A percentile compares a stretch with the other conserved stretches of the same genome.
Evolutionary conservation across 176 grass and related monocot genomes (phyloP).

Genomic region (Musa schizocarpa): DNA sequence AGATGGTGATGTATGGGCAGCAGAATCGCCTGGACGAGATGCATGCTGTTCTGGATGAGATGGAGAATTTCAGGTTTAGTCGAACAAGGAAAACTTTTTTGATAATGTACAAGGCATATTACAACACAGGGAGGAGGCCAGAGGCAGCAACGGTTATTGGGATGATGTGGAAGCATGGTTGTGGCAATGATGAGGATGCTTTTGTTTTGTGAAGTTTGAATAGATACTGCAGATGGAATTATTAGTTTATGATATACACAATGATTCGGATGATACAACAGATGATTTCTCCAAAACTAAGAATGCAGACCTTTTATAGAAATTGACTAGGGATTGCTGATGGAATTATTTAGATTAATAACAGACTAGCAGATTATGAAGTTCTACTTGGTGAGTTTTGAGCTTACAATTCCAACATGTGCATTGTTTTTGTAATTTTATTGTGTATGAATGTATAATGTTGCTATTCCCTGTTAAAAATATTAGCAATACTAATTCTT

Average conservation of each 20-base stretch:
- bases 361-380: not conserved
- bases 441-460: not conserved
- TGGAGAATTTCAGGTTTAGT: slow-evolving; percentile 52
- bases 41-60: slow-evolving; percentile 69
- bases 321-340: not conserved
- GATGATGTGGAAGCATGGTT: slow-evolving; percentile 79
- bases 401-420: not conserved
- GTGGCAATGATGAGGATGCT: slow-evolving; percentile 11
- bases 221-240: not conserved
- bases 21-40: slow-evolving; percentile 52
- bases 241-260: not conserved
- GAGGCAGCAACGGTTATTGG: slow-evolving; percentile 56
- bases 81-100: slow-evolving; percentile 73
- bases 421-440: not conserved
- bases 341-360: not conserved
- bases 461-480: not conserved
- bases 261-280: not conserved
- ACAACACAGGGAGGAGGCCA: slow-evolving; percentile 26
- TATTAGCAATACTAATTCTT: not conserved
- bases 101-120: slow-evolving; percentile 82
- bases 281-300: not conserved
- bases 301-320: not conserved
- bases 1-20: slow-evolving; percentile 93
- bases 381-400: slow-evolving; percentile 3
- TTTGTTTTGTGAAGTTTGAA: slow-evolving; percentile 37